phyloP scores from a whole-genome alignment of 1,284 basidiomycete genomes.

The Trichosporon asahii region DNA sequence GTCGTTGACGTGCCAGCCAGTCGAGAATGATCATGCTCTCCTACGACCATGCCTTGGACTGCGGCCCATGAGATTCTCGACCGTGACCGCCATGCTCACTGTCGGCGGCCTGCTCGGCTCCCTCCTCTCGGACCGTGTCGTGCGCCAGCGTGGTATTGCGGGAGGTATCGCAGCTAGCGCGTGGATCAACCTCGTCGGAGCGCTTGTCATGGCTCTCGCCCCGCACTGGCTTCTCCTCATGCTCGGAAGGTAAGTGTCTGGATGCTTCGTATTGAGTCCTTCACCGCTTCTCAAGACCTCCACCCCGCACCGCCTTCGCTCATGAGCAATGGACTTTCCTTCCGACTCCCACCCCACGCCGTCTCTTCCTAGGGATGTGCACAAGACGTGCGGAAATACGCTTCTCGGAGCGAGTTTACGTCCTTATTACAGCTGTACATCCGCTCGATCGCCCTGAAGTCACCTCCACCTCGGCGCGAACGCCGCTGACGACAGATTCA shows the following conservation, averaged over 20 bases:
- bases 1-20: constrained; percentile 63
- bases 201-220: constrained; percentile 64
- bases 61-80: constrained; percentile 68
- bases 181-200: constrained; percentile 60
- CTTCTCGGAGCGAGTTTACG: background rate
- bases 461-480: background rate
- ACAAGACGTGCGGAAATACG: too few species aligned
- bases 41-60: constrained; percentile 65
- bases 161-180: constrained; percentile 56
- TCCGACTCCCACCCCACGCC: too few species aligned
- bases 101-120: constrained; percentile 82
- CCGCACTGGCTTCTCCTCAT: constrained; percentile 59
- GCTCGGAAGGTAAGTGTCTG: constrained; percentile 20
- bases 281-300: background rate
- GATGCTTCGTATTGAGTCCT: background rate
- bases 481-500: constrained; percentile 56
- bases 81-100: constrained; percentile 79
- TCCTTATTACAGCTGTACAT: background rate
- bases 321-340: too few species aligned
- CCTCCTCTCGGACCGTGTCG: constrained; percentile 64
- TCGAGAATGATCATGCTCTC: constrained; percentile 30
- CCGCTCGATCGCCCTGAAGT: background rate
- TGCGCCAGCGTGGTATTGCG: constrained; percentile 61
- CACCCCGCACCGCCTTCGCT: background rate
- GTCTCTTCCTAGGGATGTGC: too few species aligned